Conservation (phyloP, 495 filamentous ascomycete species). For the Aspergillus mulundensis region DNA sequence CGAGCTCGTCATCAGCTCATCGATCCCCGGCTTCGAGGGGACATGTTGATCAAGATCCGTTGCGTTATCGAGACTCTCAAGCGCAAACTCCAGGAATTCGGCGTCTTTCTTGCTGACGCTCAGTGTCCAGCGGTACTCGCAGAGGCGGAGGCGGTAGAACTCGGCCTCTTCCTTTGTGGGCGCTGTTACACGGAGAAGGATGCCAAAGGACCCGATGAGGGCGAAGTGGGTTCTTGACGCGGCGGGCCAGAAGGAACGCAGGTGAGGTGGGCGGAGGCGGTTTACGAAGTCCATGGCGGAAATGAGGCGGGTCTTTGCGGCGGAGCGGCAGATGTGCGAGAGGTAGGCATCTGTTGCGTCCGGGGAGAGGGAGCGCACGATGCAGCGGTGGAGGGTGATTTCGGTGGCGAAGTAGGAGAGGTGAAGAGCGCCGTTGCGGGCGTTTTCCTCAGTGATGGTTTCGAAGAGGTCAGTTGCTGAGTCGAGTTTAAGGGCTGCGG, state of each 20-base stretch:
- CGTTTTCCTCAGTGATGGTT: slow-evolving; percentile 36
- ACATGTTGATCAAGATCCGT: slow-evolving; percentile 44
- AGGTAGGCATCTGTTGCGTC: slow-evolving; percentile 53
- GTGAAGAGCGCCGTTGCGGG: slow-evolving; percentile 52
- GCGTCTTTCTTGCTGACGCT: slow-evolving; percentile 79
- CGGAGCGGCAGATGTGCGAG: slow-evolving; percentile 90
- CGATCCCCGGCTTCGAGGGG: slow-evolving; percentile 45
- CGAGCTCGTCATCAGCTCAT: slow-evolving; percentile 44
- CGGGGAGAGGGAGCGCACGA: slow-evolving; percentile 49
- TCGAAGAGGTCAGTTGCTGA: slow-evolving; percentile 40
- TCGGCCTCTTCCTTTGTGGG: slow-evolving; percentile 87
- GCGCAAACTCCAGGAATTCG: slow-evolving; percentile 56
- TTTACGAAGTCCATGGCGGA: slow-evolving; percentile 58
- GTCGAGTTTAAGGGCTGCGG: slow-evolving; percentile 52
- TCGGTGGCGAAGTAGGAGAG: slow-evolving; percentile 59
- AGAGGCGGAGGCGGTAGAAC: slow-evolving; percentile 83
- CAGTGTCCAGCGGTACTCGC: slow-evolving; percentile 92
- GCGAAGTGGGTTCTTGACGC: slow-evolving; percentile 52
- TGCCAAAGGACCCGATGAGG: slow-evolving; percentile 52
- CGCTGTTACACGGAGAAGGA: slow-evolving; percentile 78
- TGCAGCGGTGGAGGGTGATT: slow-evolving; percentile 58
- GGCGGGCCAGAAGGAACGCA: slow-evolving; percentile 55
- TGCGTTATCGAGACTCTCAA: slow-evolving; percentile 46
- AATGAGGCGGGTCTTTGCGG: slow-evolving; percentile 57
- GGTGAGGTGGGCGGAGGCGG: slow-evolving; percentile 48